Percentiles rank a stretch among this genome's conserved stretches.
Evolutionary conservation across 2,329 filamentous ascomycete genomes (phyloP).

Genomic region (Alternaria viburni): DNA sequence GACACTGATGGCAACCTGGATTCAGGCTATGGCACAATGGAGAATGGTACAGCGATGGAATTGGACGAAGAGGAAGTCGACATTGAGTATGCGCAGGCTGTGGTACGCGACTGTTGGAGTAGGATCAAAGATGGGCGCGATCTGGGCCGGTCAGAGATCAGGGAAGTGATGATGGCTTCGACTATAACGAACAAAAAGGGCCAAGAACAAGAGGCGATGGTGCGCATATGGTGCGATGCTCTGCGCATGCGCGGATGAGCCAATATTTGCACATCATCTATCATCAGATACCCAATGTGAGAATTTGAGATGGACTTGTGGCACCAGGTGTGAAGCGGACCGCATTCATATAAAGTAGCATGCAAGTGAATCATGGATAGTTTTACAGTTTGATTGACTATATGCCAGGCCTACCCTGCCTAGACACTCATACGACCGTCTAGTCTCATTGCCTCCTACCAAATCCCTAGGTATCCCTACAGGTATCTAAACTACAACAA

Average conservation of each 20-base stretch:
- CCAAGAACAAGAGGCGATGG: constrained; percentile 26
- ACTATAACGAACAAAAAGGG: constrained; percentile 1
- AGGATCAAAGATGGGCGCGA: constrained; percentile 29
- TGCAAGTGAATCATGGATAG: not conserved
- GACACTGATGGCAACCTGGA: constrained; percentile 5
- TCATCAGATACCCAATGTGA: not conserved
- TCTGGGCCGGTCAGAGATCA: constrained; percentile 32
- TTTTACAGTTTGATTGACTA: constrained; percentile 7
- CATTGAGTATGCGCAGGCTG: constrained; percentile 28
- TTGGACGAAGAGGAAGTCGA: constrained; percentile 20
- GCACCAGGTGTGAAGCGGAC: no score
- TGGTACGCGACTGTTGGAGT: constrained; percentile 35
- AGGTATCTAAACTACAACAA: constrained; percentile 33
- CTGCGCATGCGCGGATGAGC: constrained; percentile 34
- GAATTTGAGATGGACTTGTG: not conserved
- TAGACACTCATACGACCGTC: constrained; percentile 8
- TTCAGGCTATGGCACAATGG: not conserved
- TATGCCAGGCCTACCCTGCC: constrained; percentile 5
- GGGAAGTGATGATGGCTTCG: constrained; percentile 35
- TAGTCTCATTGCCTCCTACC: constrained; percentile 9
- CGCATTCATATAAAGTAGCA: not conserved
- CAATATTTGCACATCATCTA: not conserved
- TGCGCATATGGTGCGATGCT: constrained; percentile 45
- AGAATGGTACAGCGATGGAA: not conserved
- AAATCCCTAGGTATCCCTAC: constrained; percentile 23